Conservation (phyloP, 106 monocot genomes). For the Amphibolis antarctica region DNA sequence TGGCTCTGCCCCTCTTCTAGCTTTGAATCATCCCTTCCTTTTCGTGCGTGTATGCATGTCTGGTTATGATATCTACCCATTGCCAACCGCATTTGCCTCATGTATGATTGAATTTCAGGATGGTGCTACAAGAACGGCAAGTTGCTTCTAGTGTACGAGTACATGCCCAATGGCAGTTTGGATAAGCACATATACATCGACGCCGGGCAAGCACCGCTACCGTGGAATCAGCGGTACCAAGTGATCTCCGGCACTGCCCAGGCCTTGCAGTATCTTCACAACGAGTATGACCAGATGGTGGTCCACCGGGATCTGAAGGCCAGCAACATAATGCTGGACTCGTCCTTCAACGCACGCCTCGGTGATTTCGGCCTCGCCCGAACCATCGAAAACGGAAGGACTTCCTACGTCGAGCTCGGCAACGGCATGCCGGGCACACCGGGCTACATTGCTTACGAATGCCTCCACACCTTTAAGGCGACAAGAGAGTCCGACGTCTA, state of each 20-base stretch:
- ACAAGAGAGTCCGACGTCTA: slow-evolving; percentile 78
- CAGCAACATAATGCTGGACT: slow-evolving; percentile 70
- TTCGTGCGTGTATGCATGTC: not conserved
- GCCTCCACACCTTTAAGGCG: slow-evolving; percentile 77
- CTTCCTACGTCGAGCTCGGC: slow-evolving; percentile 53
- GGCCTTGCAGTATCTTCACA: slow-evolving; percentile 77
- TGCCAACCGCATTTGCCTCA: not conserved
- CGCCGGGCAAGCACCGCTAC: slow-evolving; percentile 4
- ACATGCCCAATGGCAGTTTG: slow-evolving; percentile 82
- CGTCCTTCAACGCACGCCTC: slow-evolving; percentile 55
- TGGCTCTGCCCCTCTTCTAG: not conserved
- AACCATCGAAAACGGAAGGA: slow-evolving; percentile 49
- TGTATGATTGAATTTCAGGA: slow-evolving; percentile 22
- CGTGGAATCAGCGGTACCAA: slow-evolving; percentile 49
- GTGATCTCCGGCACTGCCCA: slow-evolving; percentile 44
- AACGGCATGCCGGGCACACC: slow-evolving; percentile 52
- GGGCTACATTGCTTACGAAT: slow-evolving; percentile 80
- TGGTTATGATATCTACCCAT: not conserved
- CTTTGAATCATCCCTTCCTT: not conserved
- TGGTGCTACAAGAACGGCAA: slow-evolving; percentile 67
- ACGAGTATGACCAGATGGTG: slow-evolving; percentile 65
- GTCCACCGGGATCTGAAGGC: slow-evolving; percentile 83
- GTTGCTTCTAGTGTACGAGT: slow-evolving; percentile 70
- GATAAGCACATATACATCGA: slow-evolving; percentile 56
- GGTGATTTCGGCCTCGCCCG: slow-evolving; percentile 92